Evolutionary conservation across 805 yeast genomes (phyloP).

Genomic region (Zygoascus flipseniorum): DNA sequence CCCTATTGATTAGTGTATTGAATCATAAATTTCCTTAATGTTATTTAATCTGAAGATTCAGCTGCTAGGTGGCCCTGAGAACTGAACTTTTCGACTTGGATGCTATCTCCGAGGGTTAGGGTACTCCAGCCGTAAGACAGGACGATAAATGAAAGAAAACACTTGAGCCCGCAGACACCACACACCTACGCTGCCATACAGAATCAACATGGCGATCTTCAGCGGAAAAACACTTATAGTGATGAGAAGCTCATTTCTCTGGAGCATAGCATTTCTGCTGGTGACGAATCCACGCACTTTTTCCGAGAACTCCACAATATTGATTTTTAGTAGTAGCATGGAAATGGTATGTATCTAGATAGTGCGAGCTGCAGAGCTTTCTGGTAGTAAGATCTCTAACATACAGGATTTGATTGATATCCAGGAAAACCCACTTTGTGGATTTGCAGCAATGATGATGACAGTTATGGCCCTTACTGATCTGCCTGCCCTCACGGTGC

Average conservation of each 20-base stretch:
- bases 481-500: conserved; percentile 18
- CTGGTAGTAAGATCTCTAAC: not conserved
- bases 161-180: too few relatives aligned
- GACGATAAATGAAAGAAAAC: too few relatives aligned
- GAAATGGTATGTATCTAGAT: conserved; percentile 11
- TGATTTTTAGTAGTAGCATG: conserved; percentile 21
- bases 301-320: conserved; percentile 19
- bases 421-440: conserved; percentile 20
- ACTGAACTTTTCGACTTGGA: too few relatives aligned
- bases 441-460: conserved; percentile 22
- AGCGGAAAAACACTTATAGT: conserved; percentile 17
- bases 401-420: conserved; percentile 12
- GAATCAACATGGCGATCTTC: conserved; percentile 12
- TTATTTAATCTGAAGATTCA: too few relatives aligned
- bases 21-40: too few relatives aligned
- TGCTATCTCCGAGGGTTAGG: too few relatives aligned
- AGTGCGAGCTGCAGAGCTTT: not conserved
- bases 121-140: too few relatives aligned
- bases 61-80: too few relatives aligned
- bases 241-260: conserved; percentile 18
- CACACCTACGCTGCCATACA: too few relatives aligned
- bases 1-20: too few relatives aligned
- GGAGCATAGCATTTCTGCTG: conserved; percentile 24
- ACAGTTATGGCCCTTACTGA: conserved; percentile 22
- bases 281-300: conserved; percentile 21